Base-by-base conservation (phyloP, 2,329 filamentous ascomycete genomes). In the Aspergillus neoniger region DNA sequence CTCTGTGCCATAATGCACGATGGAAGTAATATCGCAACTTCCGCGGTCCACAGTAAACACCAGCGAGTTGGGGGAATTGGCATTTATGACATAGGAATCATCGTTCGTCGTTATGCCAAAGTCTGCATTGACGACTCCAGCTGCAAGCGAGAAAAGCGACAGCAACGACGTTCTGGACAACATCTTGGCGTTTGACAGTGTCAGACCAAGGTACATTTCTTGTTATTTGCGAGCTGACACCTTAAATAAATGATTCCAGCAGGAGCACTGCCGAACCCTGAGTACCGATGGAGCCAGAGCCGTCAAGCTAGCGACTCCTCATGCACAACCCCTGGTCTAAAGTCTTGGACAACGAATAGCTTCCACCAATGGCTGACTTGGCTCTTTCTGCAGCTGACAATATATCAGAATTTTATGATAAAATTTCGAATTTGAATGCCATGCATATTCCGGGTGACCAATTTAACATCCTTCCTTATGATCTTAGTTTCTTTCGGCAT, bases 11-110 rank as follows among this genome's bases (percentile, higher is more conserved):
- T 83, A 82, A 69, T 82, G 88, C 57, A 82, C 81, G 71, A 89
- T 84, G 0, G 86, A 88, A 14, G 81, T 87, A 71, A 89, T 86
- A 65, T 88, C 87, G 65, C 86, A 88, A 70, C 77, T 87, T 15
- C 77, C 78, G 50, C 80, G 77, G 64, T 76, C 81, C 53, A 86
- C 80, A 3, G 80, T 81, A 64, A 86, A 82, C 39, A 81, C 72
- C 55, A 86, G 74, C 3, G 82, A 59, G 63, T 85, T 83, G 32
- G 76, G 59, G 10, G 79, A 81, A 43, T 79, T 81, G 53, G 82
- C 77, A 69, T 84, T 80, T 58, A 84, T 73, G 54, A 82, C 70
- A 60, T 80, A 82, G 63, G 68, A 61, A 38, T 36, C 38, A 19
- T 50, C 52, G 48, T 56, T 66, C 8, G 67, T 65, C 2, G 69